Percentiles rank a stretch among this genome's conserved stretches.
Evolutionary conservation across 805 yeast species (phyloP).

Genomic region (Suhomyces sp.): DNA sequence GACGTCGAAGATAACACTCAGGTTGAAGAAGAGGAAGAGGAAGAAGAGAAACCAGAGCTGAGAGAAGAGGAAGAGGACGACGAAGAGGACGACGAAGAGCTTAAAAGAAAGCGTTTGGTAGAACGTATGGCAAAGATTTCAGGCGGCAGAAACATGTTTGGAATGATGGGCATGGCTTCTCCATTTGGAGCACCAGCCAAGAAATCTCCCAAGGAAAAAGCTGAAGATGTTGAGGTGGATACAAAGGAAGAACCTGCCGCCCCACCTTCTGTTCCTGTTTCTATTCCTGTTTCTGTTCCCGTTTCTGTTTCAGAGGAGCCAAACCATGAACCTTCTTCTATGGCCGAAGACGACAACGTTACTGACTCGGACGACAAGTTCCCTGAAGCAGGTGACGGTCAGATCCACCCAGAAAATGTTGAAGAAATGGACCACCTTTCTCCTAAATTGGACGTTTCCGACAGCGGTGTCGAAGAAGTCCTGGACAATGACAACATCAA

Average conservation of each 20-base stretch:
- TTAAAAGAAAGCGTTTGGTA: constrained; percentile 70
- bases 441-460: constrained; percentile 8
- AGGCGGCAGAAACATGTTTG: constrained; percentile 79
- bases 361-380: constrained; percentile 16
- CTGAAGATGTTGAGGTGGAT: background rate
- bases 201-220: constrained; percentile 5
- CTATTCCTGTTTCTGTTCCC: background rate
- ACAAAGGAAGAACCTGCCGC: background rate
- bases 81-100: constrained; percentile 73
- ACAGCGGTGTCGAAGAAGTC: constrained; percentile 10
- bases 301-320: constrained; percentile 3
- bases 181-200: constrained; percentile 30
- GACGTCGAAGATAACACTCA: constrained; percentile 10
- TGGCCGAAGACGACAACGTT: constrained; percentile 24
- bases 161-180: constrained; percentile 59
- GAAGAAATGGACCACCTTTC: constrained; percentile 5
- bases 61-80: constrained; percentile 43
- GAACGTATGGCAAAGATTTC: constrained; percentile 96
- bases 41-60: constrained; percentile 2
- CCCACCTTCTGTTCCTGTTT: background rate
- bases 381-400: constrained; percentile 11
- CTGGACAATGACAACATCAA: constrained; percentile 12
- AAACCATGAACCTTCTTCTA: constrained; percentile 9
- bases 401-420: constrained; percentile 6
- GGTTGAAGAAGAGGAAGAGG: constrained; percentile 14